Percentiles rank a stretch among this genome's conserved stretches.
phyloP scores from a whole-genome alignment of 2,329 filamentous ascomycete genomes.

The Parascedosporium putredinis region DNA sequence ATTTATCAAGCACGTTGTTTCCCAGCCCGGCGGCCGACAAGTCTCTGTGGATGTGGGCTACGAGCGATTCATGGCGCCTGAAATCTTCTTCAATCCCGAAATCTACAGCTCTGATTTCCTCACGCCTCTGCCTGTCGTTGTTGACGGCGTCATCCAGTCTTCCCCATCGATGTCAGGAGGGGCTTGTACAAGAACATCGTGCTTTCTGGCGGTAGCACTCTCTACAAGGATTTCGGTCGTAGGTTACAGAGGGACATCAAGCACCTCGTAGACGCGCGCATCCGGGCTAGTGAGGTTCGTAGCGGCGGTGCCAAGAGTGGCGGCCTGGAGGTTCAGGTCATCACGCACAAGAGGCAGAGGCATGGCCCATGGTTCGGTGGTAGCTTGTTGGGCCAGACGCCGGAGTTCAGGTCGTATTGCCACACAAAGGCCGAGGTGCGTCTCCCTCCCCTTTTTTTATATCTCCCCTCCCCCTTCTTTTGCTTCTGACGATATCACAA shows the following conservation, averaged over 20 bases:
- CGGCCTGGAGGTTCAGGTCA: slow-evolving; percentile 91
- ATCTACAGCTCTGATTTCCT: slow-evolving; percentile 99
- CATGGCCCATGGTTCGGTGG: slow-evolving; percentile 99
- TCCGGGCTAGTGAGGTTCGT: slow-evolving; percentile 80
- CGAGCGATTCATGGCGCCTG: slow-evolving; percentile 92
- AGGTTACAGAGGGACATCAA: slow-evolving; percentile 95
- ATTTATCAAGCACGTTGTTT: slow-evolving; percentile 83
- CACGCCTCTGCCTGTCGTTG: slow-evolving; percentile 85
- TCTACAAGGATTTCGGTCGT: slow-evolving; percentile 97
- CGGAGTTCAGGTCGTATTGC: slow-evolving; percentile 97
- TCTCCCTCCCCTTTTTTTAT: slow-evolving; percentile 11
- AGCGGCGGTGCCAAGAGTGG: slow-evolving; percentile 90
- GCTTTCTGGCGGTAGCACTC: slow-evolving; percentile 86
- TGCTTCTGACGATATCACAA: too few species aligned
- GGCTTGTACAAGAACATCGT: slow-evolving; percentile 99
- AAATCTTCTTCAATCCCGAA: slow-evolving; percentile 99
- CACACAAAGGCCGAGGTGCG: slow-evolving; percentile 74
- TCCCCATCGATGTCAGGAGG: slow-evolving; percentile 92
- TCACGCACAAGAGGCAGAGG: slow-evolving; percentile 92
- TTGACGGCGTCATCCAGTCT: slow-evolving; percentile 93
- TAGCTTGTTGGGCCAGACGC: slow-evolving; percentile 89
- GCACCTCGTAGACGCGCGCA: slow-evolving; percentile 86
- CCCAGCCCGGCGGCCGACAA: slow-evolving; percentile 73
- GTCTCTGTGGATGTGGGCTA: slow-evolving; percentile 89
- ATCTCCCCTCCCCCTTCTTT: too few species aligned